Evolutionary conservation across 2,329 filamentous ascomycete species (phyloP), one percentile per base, ranked within the genome.

Genomic region (Graphium sp.): DNA sequence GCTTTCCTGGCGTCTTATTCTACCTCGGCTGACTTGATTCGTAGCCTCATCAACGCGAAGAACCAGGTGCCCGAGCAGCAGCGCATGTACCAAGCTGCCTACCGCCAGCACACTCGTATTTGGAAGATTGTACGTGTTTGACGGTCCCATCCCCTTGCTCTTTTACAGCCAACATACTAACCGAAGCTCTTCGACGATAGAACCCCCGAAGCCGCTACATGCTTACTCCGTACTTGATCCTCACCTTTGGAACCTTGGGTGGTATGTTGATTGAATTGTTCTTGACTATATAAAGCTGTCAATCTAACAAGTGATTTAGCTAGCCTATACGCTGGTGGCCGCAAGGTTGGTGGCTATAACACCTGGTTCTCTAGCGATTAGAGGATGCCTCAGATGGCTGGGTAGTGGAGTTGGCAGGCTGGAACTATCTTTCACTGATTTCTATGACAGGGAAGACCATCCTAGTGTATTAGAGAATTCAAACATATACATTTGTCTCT

Each of bases 61-160:
- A 87, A 87, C 69, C 68, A 66, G 46, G 79, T 85, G 45, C 76
- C 77, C 32, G 45, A 77, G 49, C 66, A 77, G 59, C 80, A 87
- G 66, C 64, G 68, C 47, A 56, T 69, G 42, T 83, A 81, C 62
- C 79, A 84, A 60, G 59, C 65, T 39, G 74, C 80, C 42, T 78
- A 78, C 54, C 70, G 67, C 45, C 55, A 60, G 37, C 68, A 74
- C 52, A 60, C 72, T 41, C 72, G 80, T 45, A 55, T 81, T 50
- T 85, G 80, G 79, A 61, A 68, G 55, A 83, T 84, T 56, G 79
- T 85, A 66, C 51, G 75, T n/a, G n/a, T n/a, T n/a, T n/a, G n/a
- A 63, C 23, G 22, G n/a, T 24, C 11, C 15, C 19, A 32, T 18
- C 29, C 32, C 32, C 36, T 39, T 35, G 32, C 37, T 35, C 19